These are phyloP conservation scores for Rhodotorula toruloides DNA, from an alignment of 768 basidiomycete species.

Conservation along the genomic window DNA sequence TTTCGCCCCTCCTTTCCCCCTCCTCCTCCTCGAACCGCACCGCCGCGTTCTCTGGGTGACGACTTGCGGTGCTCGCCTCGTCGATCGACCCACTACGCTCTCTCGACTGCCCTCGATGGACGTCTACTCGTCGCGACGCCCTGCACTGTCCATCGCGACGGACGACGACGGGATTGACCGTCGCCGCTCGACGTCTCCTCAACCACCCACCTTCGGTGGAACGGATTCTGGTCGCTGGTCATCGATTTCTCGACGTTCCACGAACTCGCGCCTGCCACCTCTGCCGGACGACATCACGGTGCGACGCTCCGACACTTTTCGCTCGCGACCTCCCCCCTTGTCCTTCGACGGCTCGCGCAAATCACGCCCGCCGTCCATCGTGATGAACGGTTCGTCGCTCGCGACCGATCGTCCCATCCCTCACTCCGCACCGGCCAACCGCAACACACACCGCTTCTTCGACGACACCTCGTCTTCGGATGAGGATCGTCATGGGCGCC, in stretches of 20 bases:
- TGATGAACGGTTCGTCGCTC: conserved; percentile 1
- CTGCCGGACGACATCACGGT: not conserved
- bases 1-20: not conserved
- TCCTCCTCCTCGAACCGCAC: not conserved
- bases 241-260: not conserved
- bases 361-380: not conserved
- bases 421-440: too few relatives aligned
- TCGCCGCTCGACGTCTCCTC: not conserved
- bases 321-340: not conserved
- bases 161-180: too few relatives aligned
- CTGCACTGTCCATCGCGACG: too few relatives aligned
- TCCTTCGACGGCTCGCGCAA: not conserved
- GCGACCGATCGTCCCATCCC: not conserved
- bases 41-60: not conserved
- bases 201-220: too few relatives aligned
- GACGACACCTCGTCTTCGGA: conserved; percentile 12
- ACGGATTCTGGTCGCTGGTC: too few relatives aligned
- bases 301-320: not conserved
- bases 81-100: conserved; percentile 1
- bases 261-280: not conserved
- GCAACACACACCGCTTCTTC: too few relatives aligned
- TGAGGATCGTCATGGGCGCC: conserved; percentile 7
- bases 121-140: too few relatives aligned
- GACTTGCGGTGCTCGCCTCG: too few relatives aligned
- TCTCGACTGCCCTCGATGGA: too few relatives aligned